Conservation (phyloP, 805 yeast species). For the Debaryomyces hansenii region DNA sequence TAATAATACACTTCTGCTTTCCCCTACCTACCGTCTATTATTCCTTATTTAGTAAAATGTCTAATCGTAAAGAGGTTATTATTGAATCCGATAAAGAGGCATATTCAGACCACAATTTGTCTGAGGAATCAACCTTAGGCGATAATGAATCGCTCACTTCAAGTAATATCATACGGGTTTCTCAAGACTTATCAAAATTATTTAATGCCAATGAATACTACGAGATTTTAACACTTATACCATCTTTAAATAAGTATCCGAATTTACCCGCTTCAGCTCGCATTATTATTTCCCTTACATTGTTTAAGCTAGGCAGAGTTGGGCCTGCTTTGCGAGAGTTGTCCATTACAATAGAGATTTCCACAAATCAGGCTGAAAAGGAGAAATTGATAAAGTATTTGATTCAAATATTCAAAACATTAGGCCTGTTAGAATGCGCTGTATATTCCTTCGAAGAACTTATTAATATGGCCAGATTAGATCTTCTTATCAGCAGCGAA, state of each 20-base stretch:
- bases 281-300: conserved; percentile 16
- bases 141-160: not conserved
- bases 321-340: conserved; percentile 24
- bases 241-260: conserved; percentile 6
- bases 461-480: conserved; percentile 8
- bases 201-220: conserved; percentile 14
- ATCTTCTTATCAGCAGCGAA: conserved; percentile 3
- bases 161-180: not conserved
- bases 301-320: conserved; percentile 23
- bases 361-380: conserved; percentile 11
- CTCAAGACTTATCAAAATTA: conserved; percentile 3
- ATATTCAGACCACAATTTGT: too few relatives aligned
- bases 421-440: conserved; percentile 12
- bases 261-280: conserved; percentile 11
- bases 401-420: conserved; percentile 13
- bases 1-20: too few relatives aligned
- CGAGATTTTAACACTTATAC: conserved; percentile 15
- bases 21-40: too few relatives aligned
- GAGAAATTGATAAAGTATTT: conserved; percentile 15
- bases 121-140: not conserved
- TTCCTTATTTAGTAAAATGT: too few relatives aligned
- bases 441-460: conserved; percentile 12
- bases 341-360: conserved; percentile 24
- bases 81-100: too few relatives aligned
- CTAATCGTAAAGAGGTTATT: too few relatives aligned